Base-by-base conservation (phyloP, 805 yeast genomes). In the Kregervanrija delftensis region DNA sequence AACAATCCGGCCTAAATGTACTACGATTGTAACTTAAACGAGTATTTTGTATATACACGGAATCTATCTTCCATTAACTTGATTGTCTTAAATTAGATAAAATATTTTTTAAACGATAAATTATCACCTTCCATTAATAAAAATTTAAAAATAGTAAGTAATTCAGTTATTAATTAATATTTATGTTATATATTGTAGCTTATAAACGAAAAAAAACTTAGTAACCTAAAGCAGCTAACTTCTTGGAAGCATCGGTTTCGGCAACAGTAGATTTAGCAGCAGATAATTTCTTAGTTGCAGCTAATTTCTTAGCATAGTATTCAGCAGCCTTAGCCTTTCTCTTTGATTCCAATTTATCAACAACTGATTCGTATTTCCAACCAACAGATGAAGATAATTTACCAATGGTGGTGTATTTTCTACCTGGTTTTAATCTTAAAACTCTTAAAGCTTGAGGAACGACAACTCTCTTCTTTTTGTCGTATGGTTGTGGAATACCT, bases 361-460 rank as follows among this genome's bases (percentile, higher is more conserved):
- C 99, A 69, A 93, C 83, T 57, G 93, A 89, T 78, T 90, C 95
- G 95, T 93, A 93, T 78, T 90, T 93, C 99, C 99, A 93, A 73
- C 99, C 99, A 63, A 93, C 97, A 67, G 96, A 83, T 65, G 93
- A 74, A 60, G 96, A 84, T 72, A 93, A 82, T 73, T 93, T 89
- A 72, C 96, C 96, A 65, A 93, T 87, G 58, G 97, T 88, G 76
- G 96, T 87, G 96, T 84, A 93, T 79, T 93, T 93, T 86, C 99
- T 89, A 74, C 99, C 99, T 73, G 89, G 98, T 79, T 89, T 90
- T 76, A 93, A 86, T 83, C 99, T 89, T 73, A 93, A 81, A 63
- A 93, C 96, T 79, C 99, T 88, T 70, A 93, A 81, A 68, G 99
- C 99, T 80, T 88, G 96, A 72, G 99, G 99, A 69, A 93, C 99